phyloP scores from a whole-genome alignment of 2,329 filamentous ascomycete species.

The Hyphodiscus sp. region DNA sequence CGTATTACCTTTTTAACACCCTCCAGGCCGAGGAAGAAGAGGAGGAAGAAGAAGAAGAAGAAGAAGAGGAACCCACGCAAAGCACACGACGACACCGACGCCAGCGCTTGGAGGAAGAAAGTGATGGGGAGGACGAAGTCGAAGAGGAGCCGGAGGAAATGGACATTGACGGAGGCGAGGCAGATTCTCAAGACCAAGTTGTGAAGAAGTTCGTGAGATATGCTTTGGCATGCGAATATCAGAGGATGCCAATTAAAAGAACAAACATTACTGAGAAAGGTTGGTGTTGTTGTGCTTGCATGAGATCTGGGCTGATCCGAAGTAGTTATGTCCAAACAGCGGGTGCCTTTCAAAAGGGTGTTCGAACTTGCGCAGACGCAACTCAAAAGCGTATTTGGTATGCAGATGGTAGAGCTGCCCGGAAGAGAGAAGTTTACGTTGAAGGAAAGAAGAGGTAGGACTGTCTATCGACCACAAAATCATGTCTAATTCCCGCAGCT shows the following conservation, averaged over 20 bases:
- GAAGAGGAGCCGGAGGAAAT: constrained; percentile 16
- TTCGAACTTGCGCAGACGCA: constrained; percentile 72
- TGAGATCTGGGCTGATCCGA: background rate
- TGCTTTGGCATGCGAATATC: constrained; percentile 59
- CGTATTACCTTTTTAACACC: constrained; percentile 3
- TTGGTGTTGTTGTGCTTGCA: constrained; percentile 24
- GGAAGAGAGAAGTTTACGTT: constrained; percentile 74
- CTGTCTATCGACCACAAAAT: background rate
- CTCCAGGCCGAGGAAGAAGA: constrained; percentile 17
- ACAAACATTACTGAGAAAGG: constrained; percentile 60
- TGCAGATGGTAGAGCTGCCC: constrained; percentile 83
- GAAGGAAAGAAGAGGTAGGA: constrained; percentile 66
- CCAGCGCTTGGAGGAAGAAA: constrained; percentile 20
- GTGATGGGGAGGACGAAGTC: constrained; percentile 19
- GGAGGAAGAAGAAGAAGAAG: constrained; percentile 18
- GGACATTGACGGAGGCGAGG: constrained; percentile 22
- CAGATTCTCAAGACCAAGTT: constrained; percentile 36
- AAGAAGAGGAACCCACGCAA: constrained; percentile 20
- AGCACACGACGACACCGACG: constrained; percentile 20
- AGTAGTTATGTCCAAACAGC: constrained; percentile 37
- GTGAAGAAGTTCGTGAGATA: constrained; percentile 65
- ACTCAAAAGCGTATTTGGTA: constrained; percentile 72
- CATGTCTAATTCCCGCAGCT: constrained; percentile 15
- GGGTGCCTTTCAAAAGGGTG: constrained; percentile 66
- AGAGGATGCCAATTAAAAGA: constrained; percentile 51